phyloP scores from a whole-genome alignment of 2,329 filamentous ascomycete species.

The Fusarium sp. region DNA sequence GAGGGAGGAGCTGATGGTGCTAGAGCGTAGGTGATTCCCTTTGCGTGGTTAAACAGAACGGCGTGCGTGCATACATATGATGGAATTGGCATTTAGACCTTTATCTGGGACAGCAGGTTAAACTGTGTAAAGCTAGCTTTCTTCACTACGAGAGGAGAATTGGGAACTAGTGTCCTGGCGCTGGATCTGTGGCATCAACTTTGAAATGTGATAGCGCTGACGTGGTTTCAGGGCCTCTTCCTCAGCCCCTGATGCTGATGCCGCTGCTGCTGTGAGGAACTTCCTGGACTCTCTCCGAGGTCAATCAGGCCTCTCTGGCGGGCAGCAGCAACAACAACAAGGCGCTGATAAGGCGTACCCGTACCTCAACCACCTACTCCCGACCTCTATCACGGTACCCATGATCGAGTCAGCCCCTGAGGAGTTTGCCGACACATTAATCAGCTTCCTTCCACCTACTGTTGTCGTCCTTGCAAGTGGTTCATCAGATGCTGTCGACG shows the following conservation, averaged over 20 bases:
- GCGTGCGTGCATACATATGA: conserved; percentile 37
- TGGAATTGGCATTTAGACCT: conserved; percentile 38
- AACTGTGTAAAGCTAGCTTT: conserved; percentile 50
- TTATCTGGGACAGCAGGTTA: conserved; percentile 42
- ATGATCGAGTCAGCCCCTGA: conserved; percentile 75
- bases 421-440: conserved; percentile 76
- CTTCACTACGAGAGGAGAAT: conserved; percentile 46
- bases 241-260: conserved; percentile 75
- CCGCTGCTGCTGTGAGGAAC: conserved; percentile 83
- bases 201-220: conserved; percentile 55
- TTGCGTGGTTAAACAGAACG: conserved; percentile 46
- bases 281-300: conserved; percentile 85
- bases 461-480: conserved; percentile 82
- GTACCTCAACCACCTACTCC: conserved; percentile 85
- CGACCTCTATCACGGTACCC: conserved; percentile 80
- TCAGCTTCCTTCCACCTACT: conserved; percentile 81
- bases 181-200: conserved; percentile 37
- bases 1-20: conserved; percentile 96
- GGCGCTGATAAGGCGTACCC: conserved; percentile 74
- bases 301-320: conserved; percentile 55
- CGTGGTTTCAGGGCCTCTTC: conserved; percentile 66
- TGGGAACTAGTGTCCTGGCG: conserved; percentile 44
- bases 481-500: conserved; percentile 63
- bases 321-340: conserved; percentile 47
- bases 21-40: conserved; percentile 90